phyloP scores from a whole-genome alignment of 2,329 filamentous ascomycete species.

The Hypoxylon sp. region DNA sequence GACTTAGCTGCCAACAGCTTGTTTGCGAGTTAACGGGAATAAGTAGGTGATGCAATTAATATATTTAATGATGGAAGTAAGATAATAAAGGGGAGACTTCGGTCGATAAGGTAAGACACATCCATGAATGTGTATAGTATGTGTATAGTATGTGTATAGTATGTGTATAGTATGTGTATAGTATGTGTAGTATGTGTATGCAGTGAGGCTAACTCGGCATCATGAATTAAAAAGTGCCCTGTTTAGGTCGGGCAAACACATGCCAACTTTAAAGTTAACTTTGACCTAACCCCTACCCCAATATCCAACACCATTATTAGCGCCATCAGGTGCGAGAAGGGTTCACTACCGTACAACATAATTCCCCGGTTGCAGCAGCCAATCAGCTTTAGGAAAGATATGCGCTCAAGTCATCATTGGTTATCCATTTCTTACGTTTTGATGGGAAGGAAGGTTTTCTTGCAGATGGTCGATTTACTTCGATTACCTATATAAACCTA shows the following conservation, averaged over 20 bases:
- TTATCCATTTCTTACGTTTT: not conserved
- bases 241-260: not conserved
- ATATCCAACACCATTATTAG: not conserved
- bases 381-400: constrained; percentile 4
- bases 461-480: not conserved
- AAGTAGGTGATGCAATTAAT: constrained; percentile 16
- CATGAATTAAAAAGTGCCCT: not conserved
- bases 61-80: constrained; percentile 7
- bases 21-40: constrained; percentile 6
- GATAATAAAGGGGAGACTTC: not conserved
- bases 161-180: not conserved
- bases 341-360: constrained; percentile 3
- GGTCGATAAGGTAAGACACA: not conserved
- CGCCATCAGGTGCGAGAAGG: constrained; percentile 8
- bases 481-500: too few relatives aligned
- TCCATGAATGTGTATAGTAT: not conserved
- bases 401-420: constrained; percentile 8
- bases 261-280: constrained; percentile 20
- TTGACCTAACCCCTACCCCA: constrained; percentile 2
- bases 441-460: constrained; percentile 4
- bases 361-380: constrained; percentile 11
- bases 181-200: not conserved
- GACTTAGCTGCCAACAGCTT: constrained; percentile 13
- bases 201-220: not conserved
- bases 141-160: not conserved